Evolutionary conservation across 2,329 filamentous ascomycete genomes (phyloP).

Genomic region (Penicillium verrucosum): DNA sequence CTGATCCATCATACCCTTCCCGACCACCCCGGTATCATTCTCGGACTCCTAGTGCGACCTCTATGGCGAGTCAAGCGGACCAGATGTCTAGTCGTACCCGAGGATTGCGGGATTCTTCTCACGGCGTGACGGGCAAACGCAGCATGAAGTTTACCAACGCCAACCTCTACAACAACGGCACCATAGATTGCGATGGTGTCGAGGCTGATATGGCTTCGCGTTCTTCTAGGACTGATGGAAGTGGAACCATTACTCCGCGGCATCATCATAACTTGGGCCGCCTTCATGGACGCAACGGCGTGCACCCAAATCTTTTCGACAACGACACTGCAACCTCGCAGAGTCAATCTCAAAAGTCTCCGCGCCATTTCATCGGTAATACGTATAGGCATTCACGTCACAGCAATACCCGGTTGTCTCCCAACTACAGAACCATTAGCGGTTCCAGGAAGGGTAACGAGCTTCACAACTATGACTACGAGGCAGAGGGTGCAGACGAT

Average conservation of each 20-base stretch:
- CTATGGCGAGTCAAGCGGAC: conserved; percentile 54
- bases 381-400: conserved; percentile 65
- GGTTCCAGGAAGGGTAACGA: conserved; percentile 58
- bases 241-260: conserved; percentile 57
- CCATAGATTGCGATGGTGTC: conserved; percentile 63
- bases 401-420: conserved; percentile 62
- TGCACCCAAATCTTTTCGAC: conserved; percentile 69
- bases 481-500: conserved; percentile 79
- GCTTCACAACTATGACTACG: conserved; percentile 71
- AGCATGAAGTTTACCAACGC: conserved; percentile 91
- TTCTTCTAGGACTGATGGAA: conserved; percentile 59
- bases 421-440: conserved; percentile 46
- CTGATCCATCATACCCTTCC: conserved; percentile 52
- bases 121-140: conserved; percentile 70
- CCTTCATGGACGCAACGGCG: conserved; percentile 68
- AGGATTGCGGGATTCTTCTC: conserved; percentile 61
- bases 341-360: conserved; percentile 64
- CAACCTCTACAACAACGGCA: conserved; percentile 58
- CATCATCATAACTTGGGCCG: conserved; percentile 75
- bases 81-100: conserved; percentile 56
- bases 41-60: conserved; percentile 89
- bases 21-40: conserved; percentile 80
- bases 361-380: conserved; percentile 49
- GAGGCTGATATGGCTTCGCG: conserved; percentile 61
- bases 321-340: conserved; percentile 64